Evolutionary conservation across 306 rosid genomes (phyloP).

Genomic region (Fragaria ananassa): DNA sequence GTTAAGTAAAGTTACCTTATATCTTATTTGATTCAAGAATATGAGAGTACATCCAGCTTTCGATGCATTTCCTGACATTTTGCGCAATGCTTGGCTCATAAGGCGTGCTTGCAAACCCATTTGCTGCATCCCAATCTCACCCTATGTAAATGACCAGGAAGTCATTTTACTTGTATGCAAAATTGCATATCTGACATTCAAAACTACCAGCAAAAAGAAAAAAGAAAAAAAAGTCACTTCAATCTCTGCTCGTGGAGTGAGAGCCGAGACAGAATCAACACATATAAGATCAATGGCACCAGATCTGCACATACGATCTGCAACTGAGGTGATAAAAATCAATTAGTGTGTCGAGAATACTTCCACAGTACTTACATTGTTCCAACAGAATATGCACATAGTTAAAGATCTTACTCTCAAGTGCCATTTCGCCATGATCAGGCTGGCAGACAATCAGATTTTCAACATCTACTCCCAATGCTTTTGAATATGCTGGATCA

Average conservation of each 20-base stretch:
- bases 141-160: conserved; percentile 39
- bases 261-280: conserved; percentile 96
- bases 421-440: conserved; percentile 99
- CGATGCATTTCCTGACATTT: conserved; percentile 99
- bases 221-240: conserved; percentile 48
- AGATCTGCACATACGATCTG: conserved; percentile 99
- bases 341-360: conserved; percentile 29
- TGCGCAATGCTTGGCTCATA: conserved; percentile 98
- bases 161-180: conserved; percentile 28
- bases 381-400: conserved; percentile 27
- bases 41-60: conserved; percentile 98
- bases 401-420: conserved; percentile 70
- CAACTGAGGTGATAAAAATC: conserved; percentile 50
- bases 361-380: conserved; percentile 17
- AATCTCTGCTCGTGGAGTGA: conserved; percentile 97
- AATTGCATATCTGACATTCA: conserved; percentile 10
- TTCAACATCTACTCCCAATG: conserved; percentile 96
- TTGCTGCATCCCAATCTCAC: conserved; percentile 99
- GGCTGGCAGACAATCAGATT: conserved; percentile 96
- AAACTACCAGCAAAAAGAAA: neutral
- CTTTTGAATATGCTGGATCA: conserved; percentile 95
- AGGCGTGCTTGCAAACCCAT: conserved; percentile 99
- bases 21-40: conserved; percentile 95
- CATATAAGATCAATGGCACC: conserved; percentile 96
- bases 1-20: conserved; percentile 59